phyloP scores from a whole-genome alignment of 2,329 filamentous ascomycete species.

The Fusarium nygamai region DNA sequence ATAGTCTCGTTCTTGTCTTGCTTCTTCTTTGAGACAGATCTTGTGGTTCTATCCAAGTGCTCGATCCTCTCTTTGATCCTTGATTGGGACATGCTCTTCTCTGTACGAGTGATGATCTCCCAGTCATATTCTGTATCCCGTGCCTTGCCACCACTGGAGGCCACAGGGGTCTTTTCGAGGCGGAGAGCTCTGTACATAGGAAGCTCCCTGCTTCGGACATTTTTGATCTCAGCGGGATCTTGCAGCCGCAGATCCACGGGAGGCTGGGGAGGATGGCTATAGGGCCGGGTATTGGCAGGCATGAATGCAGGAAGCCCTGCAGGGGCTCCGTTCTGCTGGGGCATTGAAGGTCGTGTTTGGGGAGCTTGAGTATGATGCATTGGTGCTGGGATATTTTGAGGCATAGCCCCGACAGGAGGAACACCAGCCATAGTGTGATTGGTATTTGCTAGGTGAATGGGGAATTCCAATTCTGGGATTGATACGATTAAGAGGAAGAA shows the following conservation, averaged over 20 bases:
- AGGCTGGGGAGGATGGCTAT: conserved; percentile 22
- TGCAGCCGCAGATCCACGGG: conserved; percentile 31
- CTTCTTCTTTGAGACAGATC: conserved; percentile 52
- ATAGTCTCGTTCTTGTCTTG: conserved; percentile 48
- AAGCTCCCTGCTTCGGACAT: conserved; percentile 51
- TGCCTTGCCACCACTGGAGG: conserved; percentile 51
- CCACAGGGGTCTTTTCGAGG: conserved; percentile 52
- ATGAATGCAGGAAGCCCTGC: conserved; percentile 6
- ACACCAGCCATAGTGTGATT: conserved; percentile 21
- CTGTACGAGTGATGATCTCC: conserved; percentile 49
- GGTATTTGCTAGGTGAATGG: conserved; percentile 5
- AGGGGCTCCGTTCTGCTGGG: conserved; percentile 3
- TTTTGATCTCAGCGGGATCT: conserved; percentile 42
- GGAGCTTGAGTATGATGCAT: conserved; percentile 10
- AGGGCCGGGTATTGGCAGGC: conserved; percentile 1
- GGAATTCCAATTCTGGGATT: neutral
- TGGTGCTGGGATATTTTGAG: conserved; percentile 4
- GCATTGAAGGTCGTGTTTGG: neutral
- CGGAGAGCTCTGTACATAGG: conserved; percentile 54
- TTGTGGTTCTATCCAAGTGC: conserved; percentile 49
- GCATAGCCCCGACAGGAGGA: conserved; percentile 14
- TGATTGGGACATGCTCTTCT: conserved; percentile 50
- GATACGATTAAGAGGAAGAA: conserved; percentile 3
- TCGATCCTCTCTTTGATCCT: conserved; percentile 51
- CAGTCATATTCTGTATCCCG: conserved; percentile 50